Evolutionary conservation across 2,329 filamentous ascomycete genomes (phyloP).

Genomic region (Didymella keratinophila): DNA sequence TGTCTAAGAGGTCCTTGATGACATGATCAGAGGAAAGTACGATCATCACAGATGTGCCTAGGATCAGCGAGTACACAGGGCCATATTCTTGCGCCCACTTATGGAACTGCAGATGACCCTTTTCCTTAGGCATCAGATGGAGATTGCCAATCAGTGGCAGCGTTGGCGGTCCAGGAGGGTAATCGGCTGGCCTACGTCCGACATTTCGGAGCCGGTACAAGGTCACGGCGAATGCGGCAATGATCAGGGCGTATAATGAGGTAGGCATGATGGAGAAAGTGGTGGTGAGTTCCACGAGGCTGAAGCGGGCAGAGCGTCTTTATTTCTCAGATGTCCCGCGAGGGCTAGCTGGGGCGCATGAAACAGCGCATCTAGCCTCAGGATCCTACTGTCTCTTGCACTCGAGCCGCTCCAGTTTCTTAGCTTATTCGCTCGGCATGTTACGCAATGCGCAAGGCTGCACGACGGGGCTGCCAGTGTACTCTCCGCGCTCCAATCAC

Average conservation of each 20-base stretch:
- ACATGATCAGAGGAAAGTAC: slow-evolving; percentile 57
- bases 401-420: not conserved
- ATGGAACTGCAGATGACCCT: slow-evolving; percentile 58
- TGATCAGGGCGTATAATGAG: not conserved
- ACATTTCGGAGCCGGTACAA: not conserved
- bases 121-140: slow-evolving; percentile 56
- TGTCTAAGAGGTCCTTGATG: slow-evolving; percentile 62
- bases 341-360: not conserved
- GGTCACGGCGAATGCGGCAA: not conserved
- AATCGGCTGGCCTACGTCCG: slow-evolving; percentile 42
- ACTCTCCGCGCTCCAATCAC: not conserved
- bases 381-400: not conserved
- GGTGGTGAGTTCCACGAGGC: not conserved
- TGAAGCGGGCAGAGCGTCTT: not conserved
- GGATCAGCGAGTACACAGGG: slow-evolving; percentile 61
- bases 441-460: not conserved
- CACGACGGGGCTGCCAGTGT: not conserved
- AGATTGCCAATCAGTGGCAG: slow-evolving; percentile 62
- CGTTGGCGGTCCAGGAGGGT: slow-evolving; percentile 61
- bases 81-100: slow-evolving; percentile 63
- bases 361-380: not conserved
- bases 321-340: not conserved
- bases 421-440: not conserved
- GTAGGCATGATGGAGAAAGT: not conserved
- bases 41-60: slow-evolving; percentile 59